phyloP scores from a whole-genome alignment of 2,329 filamentous ascomycete genomes.

The Neofusicoccum kwambonambiense region DNA sequence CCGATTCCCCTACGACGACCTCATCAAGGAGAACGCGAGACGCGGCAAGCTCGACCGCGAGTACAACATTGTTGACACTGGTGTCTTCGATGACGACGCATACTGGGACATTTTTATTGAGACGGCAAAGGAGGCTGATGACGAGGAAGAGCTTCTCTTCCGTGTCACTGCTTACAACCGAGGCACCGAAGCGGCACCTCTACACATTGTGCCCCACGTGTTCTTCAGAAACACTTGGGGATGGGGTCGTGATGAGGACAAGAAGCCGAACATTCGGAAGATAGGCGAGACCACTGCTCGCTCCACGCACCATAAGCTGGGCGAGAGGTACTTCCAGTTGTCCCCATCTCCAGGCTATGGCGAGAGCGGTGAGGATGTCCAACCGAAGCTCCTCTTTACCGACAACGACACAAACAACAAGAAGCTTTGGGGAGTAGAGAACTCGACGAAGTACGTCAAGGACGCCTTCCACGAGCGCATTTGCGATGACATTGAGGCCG shows the following conservation, averaged over 20 bases:
- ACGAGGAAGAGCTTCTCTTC: conserved; percentile 88
- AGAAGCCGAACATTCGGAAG: conserved; percentile 76
- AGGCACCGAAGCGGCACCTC: conserved; percentile 81
- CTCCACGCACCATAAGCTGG: conserved; percentile 76
- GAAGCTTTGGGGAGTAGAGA: conserved; percentile 69
- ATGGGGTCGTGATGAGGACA: conserved; percentile 79
- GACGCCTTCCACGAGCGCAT: conserved; percentile 92
- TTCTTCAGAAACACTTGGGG: conserved; percentile 99
- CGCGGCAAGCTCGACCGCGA: conserved; percentile 76
- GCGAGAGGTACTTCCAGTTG: conserved; percentile 77
- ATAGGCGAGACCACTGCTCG: conserved; percentile 66
- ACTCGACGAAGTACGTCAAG: conserved; percentile 83
- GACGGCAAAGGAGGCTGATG: conserved; percentile 88
- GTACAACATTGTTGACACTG: conserved; percentile 90
- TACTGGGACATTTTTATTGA: conserved; percentile 99
- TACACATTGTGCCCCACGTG: conserved; percentile 91
- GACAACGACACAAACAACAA: conserved; percentile 93
- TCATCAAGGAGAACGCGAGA: conserved; percentile 78
- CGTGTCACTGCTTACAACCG: conserved; percentile 96
- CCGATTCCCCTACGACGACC: conserved; percentile 86
- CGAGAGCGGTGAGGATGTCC: conserved; percentile 74
- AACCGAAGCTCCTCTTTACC: conserved; percentile 84
- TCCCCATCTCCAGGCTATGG: conserved; percentile 89
- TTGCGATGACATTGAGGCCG: conserved; percentile 74
- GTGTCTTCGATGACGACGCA: conserved; percentile 79